Base-by-base conservation (phyloP, 2,329 filamentous ascomycete genomes). In the Byssothecium circinans region DNA sequence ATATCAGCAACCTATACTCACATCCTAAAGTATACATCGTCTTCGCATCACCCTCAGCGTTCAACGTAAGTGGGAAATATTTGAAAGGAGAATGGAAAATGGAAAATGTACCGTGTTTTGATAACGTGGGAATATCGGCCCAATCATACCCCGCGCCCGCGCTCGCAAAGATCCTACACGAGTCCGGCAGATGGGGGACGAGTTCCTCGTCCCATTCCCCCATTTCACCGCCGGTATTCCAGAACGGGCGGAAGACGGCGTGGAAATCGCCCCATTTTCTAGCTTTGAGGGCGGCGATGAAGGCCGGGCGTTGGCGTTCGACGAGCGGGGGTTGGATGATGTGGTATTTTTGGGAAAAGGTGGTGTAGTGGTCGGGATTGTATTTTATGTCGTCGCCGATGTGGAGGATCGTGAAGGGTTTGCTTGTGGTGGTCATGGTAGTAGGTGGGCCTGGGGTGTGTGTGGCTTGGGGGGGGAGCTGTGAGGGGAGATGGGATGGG, bases 141-240 rank as follows among this genome's bases (percentile, higher is more conserved):
- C 80, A 82, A 60, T 84, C 80, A 61, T 80, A 83, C 0, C 81
- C 79, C 6, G 81, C 80, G 0, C 81, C 80, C 0, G 81, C 80
- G 8, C 74, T 78, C 4, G 81, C 78, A 61, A 77, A 81, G 4
- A 83, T 74, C 49, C 74, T 76, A 44, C 79, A 74, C 0, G 75
- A 78, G 1, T 62, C 35, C 0, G 81, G 81, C 6, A 84, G 65
- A 14, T 81, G 62, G 0, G 74, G 70, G 34, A 84, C 77, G n/a
- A 84, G 58, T 48, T 84, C 81, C 14, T 65, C 58, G 52, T 84
- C 79, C 79, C 80, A 83, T 14, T 75, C 74, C 0, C 79, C 80
- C 79, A 84, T 84, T 56, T 84, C 81, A 7, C 79, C 79, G 2
- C 81, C 81, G 0, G 79, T 43, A 15, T 49, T 55, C 79, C 80